Percentiles rank a stretch among this genome's conserved stretches.
Conservation (phyloP, 306 rosid genomes). For the Hylodesmum podocarpum region DNA sequence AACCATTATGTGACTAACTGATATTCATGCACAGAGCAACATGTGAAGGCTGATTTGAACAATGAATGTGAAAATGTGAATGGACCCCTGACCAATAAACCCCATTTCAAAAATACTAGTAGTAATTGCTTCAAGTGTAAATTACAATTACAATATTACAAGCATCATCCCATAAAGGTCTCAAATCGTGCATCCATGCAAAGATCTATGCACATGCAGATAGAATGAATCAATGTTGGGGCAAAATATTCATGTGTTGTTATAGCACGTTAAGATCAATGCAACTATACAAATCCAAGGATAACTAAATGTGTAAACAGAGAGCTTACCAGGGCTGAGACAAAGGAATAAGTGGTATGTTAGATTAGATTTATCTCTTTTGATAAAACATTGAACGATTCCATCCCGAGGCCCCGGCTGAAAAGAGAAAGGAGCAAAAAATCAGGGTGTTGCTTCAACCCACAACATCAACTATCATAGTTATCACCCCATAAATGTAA, state of each 20-base stretch:
- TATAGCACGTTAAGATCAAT: background rate
- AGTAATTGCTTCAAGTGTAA: background rate
- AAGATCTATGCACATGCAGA: background rate
- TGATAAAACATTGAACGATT: conserved; percentile 78
- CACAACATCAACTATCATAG: background rate
- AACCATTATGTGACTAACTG: background rate
- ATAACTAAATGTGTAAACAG: background rate
- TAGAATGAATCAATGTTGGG: background rate
- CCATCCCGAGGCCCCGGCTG: conserved; percentile 90
- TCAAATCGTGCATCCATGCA: conserved; percentile 7
- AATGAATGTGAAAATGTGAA: background rate
- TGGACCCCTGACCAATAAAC: background rate
- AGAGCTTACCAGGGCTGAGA: conserved; percentile 71
- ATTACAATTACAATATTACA: background rate
- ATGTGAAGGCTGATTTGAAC: background rate
- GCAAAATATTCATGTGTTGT: background rate
- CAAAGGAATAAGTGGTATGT: conserved; percentile 77
- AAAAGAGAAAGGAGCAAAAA: conserved; percentile 29
- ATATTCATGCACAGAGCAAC: background rate
- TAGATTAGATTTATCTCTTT: conserved; percentile 79
- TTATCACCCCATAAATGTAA: conserved; percentile 8
- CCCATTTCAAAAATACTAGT: background rate
- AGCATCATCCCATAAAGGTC: background rate
- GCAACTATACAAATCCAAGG: background rate
- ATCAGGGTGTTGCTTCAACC: conserved; percentile 20